Evolutionary conservation across 176 grass and related monocot species (phyloP), one percentile per base, ranked within the genome.

Genomic region (Raddia distichophylla): DNA sequence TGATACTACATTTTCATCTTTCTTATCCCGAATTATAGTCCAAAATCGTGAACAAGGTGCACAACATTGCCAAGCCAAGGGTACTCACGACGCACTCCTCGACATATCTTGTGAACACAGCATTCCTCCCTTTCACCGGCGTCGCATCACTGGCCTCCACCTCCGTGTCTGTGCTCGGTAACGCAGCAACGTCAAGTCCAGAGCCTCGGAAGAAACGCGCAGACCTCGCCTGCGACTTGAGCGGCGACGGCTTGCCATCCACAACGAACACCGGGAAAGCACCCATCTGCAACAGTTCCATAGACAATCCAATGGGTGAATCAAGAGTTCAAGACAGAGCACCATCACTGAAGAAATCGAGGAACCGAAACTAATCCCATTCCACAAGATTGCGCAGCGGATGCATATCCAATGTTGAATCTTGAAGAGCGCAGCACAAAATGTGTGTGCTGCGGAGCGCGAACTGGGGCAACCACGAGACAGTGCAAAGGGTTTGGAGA

Each of bases 231-330:
- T 93, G 84, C 7, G 86, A 54, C 86, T 98, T 98, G 60, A 98
- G 86, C 33, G 95, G 88, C 40, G 92, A 98, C 35, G 95, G 92
- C 27, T 86, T 64, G 10, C 95, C 95, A 49, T 98, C 95, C 47
- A 93, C 88, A 18, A 98, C 92, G 80, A 98, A 98, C 55, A 98
- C 92, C 19, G 95, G 95, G 66, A 91, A 95, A 33, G 82, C 95
- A 19, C 95, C 95, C 92, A 95, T 93, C 95, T 98, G 76, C 77
- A 82, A 33, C n/a, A 73, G 62, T 84, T 32, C 49, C 10, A 84
- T 52, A 50, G 19, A 51, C 14, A 59, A 58, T 11, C 50, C 40
- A 40, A 40, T 40, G 19, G 0, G n/a, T 66, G 80, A 79, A 37
- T 71, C 57, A 47, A 22, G 59, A 56, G 74, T 22, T 71, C 57